Evolutionary conservation across 2,329 filamentous ascomycete species (phyloP).

Genomic region (Stromatinia cepivora): DNA sequence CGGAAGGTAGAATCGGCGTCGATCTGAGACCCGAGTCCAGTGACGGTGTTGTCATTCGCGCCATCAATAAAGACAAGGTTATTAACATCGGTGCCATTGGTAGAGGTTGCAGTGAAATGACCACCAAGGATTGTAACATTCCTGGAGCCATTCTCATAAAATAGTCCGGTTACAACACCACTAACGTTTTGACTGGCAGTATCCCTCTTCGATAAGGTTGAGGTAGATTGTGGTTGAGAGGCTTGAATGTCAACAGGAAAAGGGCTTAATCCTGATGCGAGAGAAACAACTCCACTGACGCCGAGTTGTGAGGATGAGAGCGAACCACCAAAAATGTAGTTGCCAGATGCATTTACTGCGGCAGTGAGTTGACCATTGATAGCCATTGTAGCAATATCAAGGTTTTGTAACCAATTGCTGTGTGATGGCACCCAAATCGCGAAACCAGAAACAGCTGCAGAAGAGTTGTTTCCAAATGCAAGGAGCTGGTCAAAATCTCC

Average conservation of each 20-base stretch:
- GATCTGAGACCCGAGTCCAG: constrained; percentile 67
- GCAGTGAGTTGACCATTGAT: constrained; percentile 74
- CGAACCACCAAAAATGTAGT: constrained; percentile 78
- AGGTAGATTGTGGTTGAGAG: constrained; percentile 42
- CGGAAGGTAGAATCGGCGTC: constrained; percentile 73
- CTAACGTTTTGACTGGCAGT: constrained; percentile 49
- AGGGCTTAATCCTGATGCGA: constrained; percentile 54
- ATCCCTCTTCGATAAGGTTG: constrained; percentile 49
- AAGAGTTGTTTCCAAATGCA: constrained; percentile 62
- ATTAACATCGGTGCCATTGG: constrained; percentile 68
- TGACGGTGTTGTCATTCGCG: constrained; percentile 63
- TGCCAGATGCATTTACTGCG: constrained; percentile 60
- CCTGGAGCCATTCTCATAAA: constrained; percentile 66
- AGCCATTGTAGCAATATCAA: constrained; percentile 62
- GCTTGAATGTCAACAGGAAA: constrained; percentile 59
- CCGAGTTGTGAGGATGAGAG: constrained; percentile 73
- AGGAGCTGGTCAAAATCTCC: constrained; percentile 76
- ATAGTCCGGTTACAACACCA: constrained; percentile 76
- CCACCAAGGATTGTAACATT: constrained; percentile 89
- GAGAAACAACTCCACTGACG: constrained; percentile 69
- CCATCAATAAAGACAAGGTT: constrained; percentile 85
- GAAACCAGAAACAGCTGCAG: constrained; percentile 69
- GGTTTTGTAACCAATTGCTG: constrained; percentile 83
- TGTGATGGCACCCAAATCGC: constrained; percentile 88
- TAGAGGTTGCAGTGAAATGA: constrained; percentile 72